These are phyloP conservation scores for Phytophthora aleatoria DNA, from an alignment of 352 stramenopile genomes.

Conservation along the genomic window DNA sequence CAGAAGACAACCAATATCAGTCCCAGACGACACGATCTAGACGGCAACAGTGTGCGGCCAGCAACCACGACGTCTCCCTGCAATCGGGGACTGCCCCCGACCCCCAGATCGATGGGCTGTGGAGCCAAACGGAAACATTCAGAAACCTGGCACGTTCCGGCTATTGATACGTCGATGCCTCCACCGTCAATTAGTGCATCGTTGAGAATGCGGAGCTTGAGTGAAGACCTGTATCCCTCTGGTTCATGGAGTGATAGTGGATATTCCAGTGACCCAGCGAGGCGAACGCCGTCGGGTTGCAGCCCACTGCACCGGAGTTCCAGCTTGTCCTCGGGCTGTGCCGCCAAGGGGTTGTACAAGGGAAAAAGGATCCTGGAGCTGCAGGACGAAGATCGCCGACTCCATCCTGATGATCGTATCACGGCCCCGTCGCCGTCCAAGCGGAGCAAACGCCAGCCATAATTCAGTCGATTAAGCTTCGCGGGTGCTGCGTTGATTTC, in stretches of 20 bases:
- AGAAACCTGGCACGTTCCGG: conserved; percentile 33
- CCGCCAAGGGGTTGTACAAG: conserved; percentile 48
- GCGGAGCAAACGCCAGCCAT: conserved; percentile 46
- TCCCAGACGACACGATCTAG: conserved; percentile 54
- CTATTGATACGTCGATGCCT: conserved; percentile 30
- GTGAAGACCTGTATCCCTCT: conserved; percentile 39
- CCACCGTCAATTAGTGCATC: conserved; percentile 19
- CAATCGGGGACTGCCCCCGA: conserved; percentile 26
- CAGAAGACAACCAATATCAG: conserved; percentile 69
- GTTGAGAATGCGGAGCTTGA: conserved; percentile 40
- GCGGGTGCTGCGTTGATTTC: conserved; percentile 14
- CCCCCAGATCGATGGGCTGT: conserved; percentile 23
- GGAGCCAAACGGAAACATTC: conserved; percentile 34
- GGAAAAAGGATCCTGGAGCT: conserved; percentile 79
- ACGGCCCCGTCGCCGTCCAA: conserved; percentile 57
- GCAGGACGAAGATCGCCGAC: conserved; percentile 74
- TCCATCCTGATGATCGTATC: conserved; percentile 56
- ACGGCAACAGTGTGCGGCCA: conserved; percentile 24
- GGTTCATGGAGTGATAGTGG: conserved; percentile 30
- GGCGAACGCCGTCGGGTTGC: conserved; percentile 15
- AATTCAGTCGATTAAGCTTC: not conserved
- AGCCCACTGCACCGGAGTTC: conserved; percentile 40
- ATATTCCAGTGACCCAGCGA: conserved; percentile 39
- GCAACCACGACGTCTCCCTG: conserved; percentile 12
- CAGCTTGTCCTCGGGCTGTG: conserved; percentile 45